These are phyloP conservation scores for Aureobasidium lini DNA, from an alignment of 2,329 filamentous ascomycete genomes.

Conservation along the genomic window DNA sequence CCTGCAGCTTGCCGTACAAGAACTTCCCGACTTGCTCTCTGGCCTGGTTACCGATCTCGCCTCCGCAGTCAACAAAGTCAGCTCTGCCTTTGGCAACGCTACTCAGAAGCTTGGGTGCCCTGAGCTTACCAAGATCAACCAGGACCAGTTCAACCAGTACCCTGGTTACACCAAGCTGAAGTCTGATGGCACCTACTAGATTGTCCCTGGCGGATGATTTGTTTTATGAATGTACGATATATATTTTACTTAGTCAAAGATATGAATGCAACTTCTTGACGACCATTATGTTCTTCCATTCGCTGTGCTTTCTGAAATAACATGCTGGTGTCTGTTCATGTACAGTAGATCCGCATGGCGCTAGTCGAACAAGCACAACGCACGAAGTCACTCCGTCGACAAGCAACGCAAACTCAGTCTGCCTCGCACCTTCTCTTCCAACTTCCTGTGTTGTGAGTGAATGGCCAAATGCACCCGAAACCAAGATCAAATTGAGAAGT, in stretches of 20 bases:
- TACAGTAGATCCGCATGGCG: too few relatives aligned
- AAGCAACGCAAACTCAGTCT: too few relatives aligned
- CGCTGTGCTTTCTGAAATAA: too few relatives aligned
- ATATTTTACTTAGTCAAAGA: not conserved
- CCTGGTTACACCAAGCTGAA: constrained; percentile 22
- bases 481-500: too few relatives aligned
- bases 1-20: constrained; percentile 34
- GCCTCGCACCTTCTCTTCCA: too few relatives aligned
- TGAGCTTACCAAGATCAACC: constrained; percentile 22
- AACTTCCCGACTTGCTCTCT: constrained; percentile 36
- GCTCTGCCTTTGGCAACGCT: constrained; percentile 23
- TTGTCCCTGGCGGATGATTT: not conserved
- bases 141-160: constrained; percentile 22
- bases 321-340: too few relatives aligned
- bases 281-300: not conserved
- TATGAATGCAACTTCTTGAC: not conserved
- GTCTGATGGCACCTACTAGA: constrained; percentile 8
- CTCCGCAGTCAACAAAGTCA: constrained; percentile 28
- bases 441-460: not conserved
- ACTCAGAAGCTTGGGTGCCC: constrained; percentile 21
- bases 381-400: too few relatives aligned
- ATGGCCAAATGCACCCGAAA: too few relatives aligned
- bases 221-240: not conserved
- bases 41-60: constrained; percentile 30
- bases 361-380: too few relatives aligned